Conservation (phyloP, 2,329 filamentous ascomycete species). For the Chaetoscypha palmicola region DNA sequence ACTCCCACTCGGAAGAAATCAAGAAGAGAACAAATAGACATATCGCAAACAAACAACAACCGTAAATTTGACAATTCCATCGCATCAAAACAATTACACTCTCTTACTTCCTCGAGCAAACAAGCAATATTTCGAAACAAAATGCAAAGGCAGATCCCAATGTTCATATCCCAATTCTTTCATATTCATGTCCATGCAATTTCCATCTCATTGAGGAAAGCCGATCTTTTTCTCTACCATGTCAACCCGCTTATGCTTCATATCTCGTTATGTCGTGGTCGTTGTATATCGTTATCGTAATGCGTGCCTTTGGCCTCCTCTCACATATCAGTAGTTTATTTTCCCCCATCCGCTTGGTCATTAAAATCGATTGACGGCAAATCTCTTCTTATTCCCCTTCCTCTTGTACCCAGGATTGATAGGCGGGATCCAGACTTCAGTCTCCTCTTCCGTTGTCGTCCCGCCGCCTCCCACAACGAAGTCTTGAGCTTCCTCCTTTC, state of each 20-base stretch:
- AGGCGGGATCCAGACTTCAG: conserved; percentile 5
- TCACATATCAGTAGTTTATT: background rate
- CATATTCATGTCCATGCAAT: background rate
- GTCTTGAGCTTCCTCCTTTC: conserved; percentile 6
- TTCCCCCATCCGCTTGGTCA: background rate
- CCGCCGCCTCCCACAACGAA: background rate
- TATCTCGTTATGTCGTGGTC: background rate
- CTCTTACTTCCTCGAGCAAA: background rate
- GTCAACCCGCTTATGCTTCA: background rate
- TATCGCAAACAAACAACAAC: too few species aligned
- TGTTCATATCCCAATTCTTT: background rate
- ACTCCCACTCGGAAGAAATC: too few species aligned
- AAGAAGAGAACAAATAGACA: too few species aligned
- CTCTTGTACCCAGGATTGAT: conserved; percentile 2
- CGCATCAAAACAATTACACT: background rate
- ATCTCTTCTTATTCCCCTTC: conserved; percentile 8
- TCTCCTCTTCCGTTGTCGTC: conserved; percentile 4
- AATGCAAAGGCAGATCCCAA: too few species aligned
- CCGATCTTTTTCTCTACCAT: background rate
- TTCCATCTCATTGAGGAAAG: background rate
- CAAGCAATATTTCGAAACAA: background rate
- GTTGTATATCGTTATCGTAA: background rate
- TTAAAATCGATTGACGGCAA: conserved; percentile 7
- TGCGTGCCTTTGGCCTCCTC: background rate
- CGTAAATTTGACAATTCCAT: too few species aligned